These are phyloP conservation scores for Candida orba DNA, from an alignment of 805 yeast genomes.

Conservation along the genomic window DNA sequence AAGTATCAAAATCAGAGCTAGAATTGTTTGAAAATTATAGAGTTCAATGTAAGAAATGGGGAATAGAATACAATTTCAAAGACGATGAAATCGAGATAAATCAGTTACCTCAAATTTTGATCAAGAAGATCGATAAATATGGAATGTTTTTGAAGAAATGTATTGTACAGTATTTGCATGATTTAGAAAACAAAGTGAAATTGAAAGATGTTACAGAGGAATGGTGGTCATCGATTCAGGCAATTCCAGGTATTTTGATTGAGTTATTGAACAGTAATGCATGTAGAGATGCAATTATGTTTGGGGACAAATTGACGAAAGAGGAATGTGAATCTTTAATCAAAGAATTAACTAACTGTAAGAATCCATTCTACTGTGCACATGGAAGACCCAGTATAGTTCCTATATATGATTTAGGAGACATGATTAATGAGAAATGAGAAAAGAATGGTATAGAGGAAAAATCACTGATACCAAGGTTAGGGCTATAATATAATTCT, in stretches of 20 bases:
- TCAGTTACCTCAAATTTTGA: conserved; percentile 38
- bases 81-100: conserved; percentile 24
- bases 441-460: not conserved
- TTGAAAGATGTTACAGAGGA: conserved; percentile 8
- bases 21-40: conserved; percentile 25
- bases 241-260: conserved; percentile 44
- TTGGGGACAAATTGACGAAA: conserved; percentile 47
- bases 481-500: not conserved
- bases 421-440: not conserved
- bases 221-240: conserved; percentile 34
- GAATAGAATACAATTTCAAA: conserved; percentile 26
- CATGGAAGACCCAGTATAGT: conserved; percentile 76
- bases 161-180: conserved; percentile 38
- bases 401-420: conserved; percentile 34
- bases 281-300: conserved; percentile 63
- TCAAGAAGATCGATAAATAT: conserved; percentile 26
- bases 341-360: conserved; percentile 36
- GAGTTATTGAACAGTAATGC: conserved; percentile 54
- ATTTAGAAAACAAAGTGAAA: conserved; percentile 30
- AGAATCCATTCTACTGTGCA: conserved; percentile 71
- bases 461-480: not conserved
- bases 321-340: conserved; percentile 41
- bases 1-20: conserved; percentile 26
- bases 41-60: conserved; percentile 36
- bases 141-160: conserved; percentile 27